Evolutionary conservation across 108 stramenopile genomes (phyloP), one percentile per base, ranked within the genome.

Genomic region (Cyclotella cryptica): DNA sequence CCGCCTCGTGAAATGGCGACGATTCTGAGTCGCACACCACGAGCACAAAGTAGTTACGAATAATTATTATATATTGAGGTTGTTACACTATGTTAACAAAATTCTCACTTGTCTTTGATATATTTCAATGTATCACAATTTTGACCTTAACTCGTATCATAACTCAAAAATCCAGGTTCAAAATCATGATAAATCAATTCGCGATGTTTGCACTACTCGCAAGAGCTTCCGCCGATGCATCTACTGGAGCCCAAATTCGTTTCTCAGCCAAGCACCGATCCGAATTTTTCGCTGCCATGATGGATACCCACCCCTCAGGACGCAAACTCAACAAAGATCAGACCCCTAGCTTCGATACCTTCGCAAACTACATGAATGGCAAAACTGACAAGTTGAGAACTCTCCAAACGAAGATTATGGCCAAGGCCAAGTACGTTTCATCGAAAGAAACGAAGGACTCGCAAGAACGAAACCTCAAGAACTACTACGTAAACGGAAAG

Each of bases 361-460:
- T 58, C 29, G 19, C 30, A 13, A 28, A 6, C 10, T 7, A 40
- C 55, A 49, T 40, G 35, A 59, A 77, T 18, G 75, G 75, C 26
- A 44, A 77, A 12, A 61, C 75, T 9, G 51, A 58, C 22, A 46
- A 19, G 19, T 68, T 67, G 3, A 3, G 43, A 19, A 30, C 9
- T 13, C 46, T 69, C 0, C 65, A 59, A 10, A 46, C 45, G 19
- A 77, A 69, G 67, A 60, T 77, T 41, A 49, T 69, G 7, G 29
- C 40, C 27, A 77, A 61, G 75, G 67, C 66, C 58, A 62, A 43
- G 26, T 54, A 64, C 22, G 59, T 61, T 18, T 47, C 75, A 9
- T 61, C 72, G 46, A 47, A 61, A 19, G 47, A 51, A 14, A 53
- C 35, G 24, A 14, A 47, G 3, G 62, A 22, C 7, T 43, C 47